Evolutionary conservation across 441 rosid species (phyloP).

Genomic region (Bruguiera hainesii): DNA sequence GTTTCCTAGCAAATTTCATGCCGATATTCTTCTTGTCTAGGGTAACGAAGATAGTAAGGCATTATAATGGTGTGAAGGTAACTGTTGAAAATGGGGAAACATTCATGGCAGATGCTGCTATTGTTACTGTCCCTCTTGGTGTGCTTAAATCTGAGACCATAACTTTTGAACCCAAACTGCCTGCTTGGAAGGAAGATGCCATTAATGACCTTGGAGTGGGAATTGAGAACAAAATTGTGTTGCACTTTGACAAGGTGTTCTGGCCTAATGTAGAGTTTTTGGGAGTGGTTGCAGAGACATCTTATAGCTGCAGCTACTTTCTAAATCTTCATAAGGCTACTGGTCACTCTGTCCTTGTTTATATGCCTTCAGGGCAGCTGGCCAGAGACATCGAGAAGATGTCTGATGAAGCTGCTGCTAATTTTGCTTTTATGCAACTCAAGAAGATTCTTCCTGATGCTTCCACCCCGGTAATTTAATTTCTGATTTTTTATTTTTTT

Average conservation of each 20-base stretch:
- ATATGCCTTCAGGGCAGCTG: conserved; percentile 98
- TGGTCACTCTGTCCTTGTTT: conserved; percentile 76
- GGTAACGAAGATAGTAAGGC: conserved; percentile 65
- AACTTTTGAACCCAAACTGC: conserved; percentile 77
- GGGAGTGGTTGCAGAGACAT: conserved; percentile 89
- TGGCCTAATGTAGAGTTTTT: conserved; percentile 98
- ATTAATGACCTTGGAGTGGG: conserved; percentile 89
- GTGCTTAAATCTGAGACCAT: conserved; percentile 70
- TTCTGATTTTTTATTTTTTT: not conserved
- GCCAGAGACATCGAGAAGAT: conserved; percentile 93
- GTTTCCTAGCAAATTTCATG: conserved; percentile 1
- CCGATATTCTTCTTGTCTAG: conserved; percentile 32
- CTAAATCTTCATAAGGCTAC: conserved; percentile 97
- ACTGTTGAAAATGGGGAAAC: conserved; percentile 69
- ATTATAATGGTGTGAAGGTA: conserved; percentile 71
- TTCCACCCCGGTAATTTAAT: conserved; percentile 57
- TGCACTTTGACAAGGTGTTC: conserved; percentile 84
- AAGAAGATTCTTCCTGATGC: conserved; percentile 93
- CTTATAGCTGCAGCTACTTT: conserved; percentile 92
- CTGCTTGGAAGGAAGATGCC: conserved; percentile 94
- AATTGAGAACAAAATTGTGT: conserved; percentile 79
- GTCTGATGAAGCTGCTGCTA: conserved; percentile 89
- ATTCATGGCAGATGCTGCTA: conserved; percentile 79
- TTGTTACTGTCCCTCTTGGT: conserved; percentile 83
- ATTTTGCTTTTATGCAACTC: conserved; percentile 77